Evolutionary conservation across 768 basidiomycete genomes (phyloP).

Genomic region (Tulasnella sp.): DNA sequence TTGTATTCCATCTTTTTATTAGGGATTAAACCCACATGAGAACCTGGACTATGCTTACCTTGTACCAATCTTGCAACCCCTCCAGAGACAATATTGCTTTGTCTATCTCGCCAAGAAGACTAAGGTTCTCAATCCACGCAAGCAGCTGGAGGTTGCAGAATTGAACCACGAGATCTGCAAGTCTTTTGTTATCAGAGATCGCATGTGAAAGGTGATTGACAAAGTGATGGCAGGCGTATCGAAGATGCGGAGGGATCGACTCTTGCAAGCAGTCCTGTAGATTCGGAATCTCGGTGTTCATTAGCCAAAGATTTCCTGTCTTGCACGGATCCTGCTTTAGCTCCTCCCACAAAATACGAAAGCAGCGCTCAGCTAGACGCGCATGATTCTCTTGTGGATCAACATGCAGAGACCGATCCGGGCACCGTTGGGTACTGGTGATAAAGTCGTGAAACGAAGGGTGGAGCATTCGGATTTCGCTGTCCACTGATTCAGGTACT

Average conservation of each 20-base stretch:
- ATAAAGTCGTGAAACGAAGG: conserved; percentile 25
- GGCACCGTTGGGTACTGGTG: background rate
- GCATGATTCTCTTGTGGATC: background rate
- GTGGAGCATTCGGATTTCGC: background rate
- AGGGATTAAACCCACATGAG: background rate
- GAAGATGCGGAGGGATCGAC: background rate
- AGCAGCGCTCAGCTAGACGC: background rate
- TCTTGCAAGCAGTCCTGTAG: background rate
- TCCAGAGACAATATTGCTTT: background rate
- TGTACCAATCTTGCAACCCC: background rate
- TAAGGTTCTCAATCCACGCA: background rate
- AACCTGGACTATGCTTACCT: background rate
- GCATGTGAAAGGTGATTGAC: background rate
- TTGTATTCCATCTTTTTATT: background rate
- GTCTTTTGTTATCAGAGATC: background rate
- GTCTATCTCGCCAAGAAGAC: background rate
- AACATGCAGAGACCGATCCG: background rate
- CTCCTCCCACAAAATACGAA: background rate
- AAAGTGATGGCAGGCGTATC: background rate
- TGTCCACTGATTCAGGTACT: background rate
- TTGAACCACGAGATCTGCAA: background rate
- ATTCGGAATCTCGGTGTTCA: background rate
- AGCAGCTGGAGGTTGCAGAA: background rate
- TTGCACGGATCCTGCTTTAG: background rate
- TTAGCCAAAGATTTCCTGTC: background rate